A percentile compares a stretch with the other conserved stretches of the same genome.
Conservation (phyloP, 2,329 filamentous ascomycete genomes). For the Clonostachys chloroleuca region DNA sequence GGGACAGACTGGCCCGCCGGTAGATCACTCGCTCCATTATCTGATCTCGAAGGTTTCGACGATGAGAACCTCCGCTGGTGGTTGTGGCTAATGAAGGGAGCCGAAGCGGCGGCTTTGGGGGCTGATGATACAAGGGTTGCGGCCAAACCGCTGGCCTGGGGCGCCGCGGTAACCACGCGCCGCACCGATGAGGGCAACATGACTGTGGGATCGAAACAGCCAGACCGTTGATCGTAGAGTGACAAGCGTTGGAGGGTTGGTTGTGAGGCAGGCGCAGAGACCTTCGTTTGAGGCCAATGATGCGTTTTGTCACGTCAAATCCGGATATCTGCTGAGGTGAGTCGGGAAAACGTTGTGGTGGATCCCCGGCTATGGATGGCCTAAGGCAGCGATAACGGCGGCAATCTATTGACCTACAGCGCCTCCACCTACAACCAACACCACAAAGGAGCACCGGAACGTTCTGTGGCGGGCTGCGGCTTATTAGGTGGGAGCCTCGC, state of each 20-base stretch:
- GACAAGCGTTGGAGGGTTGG: no score
- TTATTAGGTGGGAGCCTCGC: no score
- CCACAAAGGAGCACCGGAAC: no score
- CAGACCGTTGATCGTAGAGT: no score
- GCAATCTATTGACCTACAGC: neutral
- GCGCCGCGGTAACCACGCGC: slow-evolving; percentile 43
- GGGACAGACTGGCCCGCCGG: slow-evolving; percentile 44
- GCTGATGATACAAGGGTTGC: slow-evolving; percentile 34
- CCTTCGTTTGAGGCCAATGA: no score
- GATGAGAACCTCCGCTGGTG: slow-evolving; percentile 55
- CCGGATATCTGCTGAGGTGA: neutral
- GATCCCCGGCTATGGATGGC: slow-evolving; percentile 20
- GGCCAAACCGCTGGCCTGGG: slow-evolving; percentile 37
- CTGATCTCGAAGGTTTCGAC: slow-evolving; percentile 58
- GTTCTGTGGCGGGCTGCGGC: no score
- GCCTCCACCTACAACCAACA: no score
- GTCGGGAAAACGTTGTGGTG: slow-evolving; percentile 1
- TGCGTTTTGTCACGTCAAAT: no score
- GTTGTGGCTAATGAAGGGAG: slow-evolving; percentile 27
- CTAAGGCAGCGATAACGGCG: slow-evolving; percentile 26
- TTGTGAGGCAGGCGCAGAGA: no score
- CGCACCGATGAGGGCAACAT: slow-evolving; percentile 48
- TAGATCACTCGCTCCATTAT: slow-evolving; percentile 48
- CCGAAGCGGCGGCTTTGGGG: slow-evolving; percentile 26
- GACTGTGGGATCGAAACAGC: neutral